Conservation (phyloP, 306 rosid species). For the Vigna trinervia region DNA sequence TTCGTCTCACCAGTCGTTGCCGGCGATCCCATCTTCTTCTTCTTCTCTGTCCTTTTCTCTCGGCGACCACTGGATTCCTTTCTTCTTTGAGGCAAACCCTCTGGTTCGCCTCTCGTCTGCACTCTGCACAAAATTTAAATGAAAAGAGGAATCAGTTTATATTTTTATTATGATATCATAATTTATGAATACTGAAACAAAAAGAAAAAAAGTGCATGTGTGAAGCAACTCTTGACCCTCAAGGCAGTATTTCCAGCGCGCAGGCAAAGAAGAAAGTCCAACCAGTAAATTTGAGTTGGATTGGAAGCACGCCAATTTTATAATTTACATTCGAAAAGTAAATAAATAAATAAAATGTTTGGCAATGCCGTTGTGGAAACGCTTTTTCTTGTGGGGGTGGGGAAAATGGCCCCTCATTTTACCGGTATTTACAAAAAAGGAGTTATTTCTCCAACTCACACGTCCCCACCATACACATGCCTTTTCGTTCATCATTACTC, state of each 20-base stretch:
- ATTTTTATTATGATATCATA: neutral
- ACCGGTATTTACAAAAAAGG: conserved; percentile 32
- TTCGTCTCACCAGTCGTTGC: conserved; percentile 52
- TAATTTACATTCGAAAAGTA: neutral
- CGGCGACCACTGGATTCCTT: conserved; percentile 2
- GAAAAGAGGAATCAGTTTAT: neutral
- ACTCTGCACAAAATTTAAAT: neutral
- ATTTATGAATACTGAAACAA: neutral
- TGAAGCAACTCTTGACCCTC: neutral
- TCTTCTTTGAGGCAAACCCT: conserved; percentile 11
- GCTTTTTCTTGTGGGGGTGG: neutral
- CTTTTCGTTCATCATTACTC: neutral
- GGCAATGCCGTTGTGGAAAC: conserved; percentile 4
- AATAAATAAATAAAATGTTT: neutral
- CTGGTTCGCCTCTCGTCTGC: neutral
- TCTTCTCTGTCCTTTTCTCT: neutral
- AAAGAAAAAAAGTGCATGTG: neutral
- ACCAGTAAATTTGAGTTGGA: neutral
- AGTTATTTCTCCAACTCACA: neutral
- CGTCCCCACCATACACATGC: neutral
- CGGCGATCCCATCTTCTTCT: conserved; percentile 54
- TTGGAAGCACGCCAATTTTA: neutral
- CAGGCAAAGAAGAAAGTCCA: conserved; percentile 36
- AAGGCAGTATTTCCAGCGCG: neutral
- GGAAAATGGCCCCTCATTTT: conserved; percentile 4